Evolutionary conservation across 1,284 basidiomycete species (phyloP).

Genomic region (Cryptococcus sp.): DNA sequence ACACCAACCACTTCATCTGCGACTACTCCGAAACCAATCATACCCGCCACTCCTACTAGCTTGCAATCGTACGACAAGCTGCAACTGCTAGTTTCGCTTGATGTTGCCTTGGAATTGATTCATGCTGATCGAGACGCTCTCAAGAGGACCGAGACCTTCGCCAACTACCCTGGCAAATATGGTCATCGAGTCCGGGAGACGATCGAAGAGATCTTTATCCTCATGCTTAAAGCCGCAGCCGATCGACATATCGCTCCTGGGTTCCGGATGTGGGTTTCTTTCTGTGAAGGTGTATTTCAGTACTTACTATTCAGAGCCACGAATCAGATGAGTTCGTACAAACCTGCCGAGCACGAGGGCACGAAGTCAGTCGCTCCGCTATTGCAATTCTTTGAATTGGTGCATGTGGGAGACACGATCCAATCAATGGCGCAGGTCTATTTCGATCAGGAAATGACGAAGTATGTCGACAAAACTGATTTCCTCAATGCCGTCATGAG

Average conservation of each 20-base stretch:
- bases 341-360: slow-evolving; percentile 74
- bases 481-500: slow-evolving; percentile 90
- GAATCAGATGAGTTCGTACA: slow-evolving; percentile 78
- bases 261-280: slow-evolving; percentile 63
- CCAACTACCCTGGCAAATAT: slow-evolving; percentile 74
- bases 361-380: slow-evolving; percentile 80
- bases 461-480: slow-evolving; percentile 83
- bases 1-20: neutral
- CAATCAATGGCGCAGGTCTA: slow-evolving; percentile 97
- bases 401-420: slow-evolving; percentile 95
- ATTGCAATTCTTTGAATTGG: slow-evolving; percentile 94
- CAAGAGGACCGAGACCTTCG: slow-evolving; percentile 87
- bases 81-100: slow-evolving; percentile 84
- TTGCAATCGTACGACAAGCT: slow-evolving; percentile 57
- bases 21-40: slow-evolving; percentile 7
- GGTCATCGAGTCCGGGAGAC: slow-evolving; percentile 77
- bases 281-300: neutral
- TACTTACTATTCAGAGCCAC: slow-evolving; percentile 60
- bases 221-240: slow-evolving; percentile 71
- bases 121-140: slow-evolving; percentile 85
- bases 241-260: slow-evolving; percentile 80
- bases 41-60: slow-evolving; percentile 21
- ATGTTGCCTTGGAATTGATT: slow-evolving; percentile 85
- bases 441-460: slow-evolving; percentile 89
- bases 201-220: slow-evolving; percentile 86